Percentiles rank a stretch among this genome's conserved stretches.
Evolutionary conservation across 2,329 filamentous ascomycete species (phyloP).

Genomic region (Ambrosiella beaveri): DNA sequence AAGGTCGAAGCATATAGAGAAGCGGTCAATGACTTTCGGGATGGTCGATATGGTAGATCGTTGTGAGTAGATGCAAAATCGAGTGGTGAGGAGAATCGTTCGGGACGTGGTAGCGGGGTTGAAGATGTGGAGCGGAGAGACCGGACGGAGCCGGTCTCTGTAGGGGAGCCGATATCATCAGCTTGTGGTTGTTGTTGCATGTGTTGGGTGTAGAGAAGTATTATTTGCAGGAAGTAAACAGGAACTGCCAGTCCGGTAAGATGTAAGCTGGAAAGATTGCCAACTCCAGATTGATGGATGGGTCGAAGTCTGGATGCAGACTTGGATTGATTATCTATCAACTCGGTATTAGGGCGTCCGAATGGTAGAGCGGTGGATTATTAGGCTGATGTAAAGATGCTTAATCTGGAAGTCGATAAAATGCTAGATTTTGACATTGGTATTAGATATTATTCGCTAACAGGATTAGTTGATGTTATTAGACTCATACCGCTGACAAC

Average conservation of each 20-base stretch:
- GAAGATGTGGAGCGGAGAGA: slow-evolving; percentile 51
- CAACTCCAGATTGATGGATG: not conserved
- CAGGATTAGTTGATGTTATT: not conserved
- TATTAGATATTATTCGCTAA: not conserved
- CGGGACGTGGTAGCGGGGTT: slow-evolving; percentile 31
- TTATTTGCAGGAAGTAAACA: no score
- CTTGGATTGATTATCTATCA: not conserved
- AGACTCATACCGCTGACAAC: no score
- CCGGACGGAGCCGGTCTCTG: slow-evolving; percentile 42
- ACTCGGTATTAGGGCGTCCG: no score
- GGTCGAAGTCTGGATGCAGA: not conserved
- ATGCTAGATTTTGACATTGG: no score
- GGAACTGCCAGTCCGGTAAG: no score
- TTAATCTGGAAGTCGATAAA: no score
- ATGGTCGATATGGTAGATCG: slow-evolving; percentile 14
- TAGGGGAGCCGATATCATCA: slow-evolving; percentile 43
- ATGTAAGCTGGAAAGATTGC: not conserved
- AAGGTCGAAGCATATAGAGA: slow-evolving; percentile 47
- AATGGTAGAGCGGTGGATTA: no score
- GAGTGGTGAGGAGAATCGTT: slow-evolving; percentile 11
- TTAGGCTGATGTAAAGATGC: no score
- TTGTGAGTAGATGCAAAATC: slow-evolving; percentile 7
- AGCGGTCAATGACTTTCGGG: slow-evolving; percentile 38
- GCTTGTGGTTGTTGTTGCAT: slow-evolving; percentile 37
- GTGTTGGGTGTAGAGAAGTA: not conserved